Evolutionary conservation across 768 basidiomycete genomes (phyloP).

Genomic region (Rhizopogon sp.): DNA sequence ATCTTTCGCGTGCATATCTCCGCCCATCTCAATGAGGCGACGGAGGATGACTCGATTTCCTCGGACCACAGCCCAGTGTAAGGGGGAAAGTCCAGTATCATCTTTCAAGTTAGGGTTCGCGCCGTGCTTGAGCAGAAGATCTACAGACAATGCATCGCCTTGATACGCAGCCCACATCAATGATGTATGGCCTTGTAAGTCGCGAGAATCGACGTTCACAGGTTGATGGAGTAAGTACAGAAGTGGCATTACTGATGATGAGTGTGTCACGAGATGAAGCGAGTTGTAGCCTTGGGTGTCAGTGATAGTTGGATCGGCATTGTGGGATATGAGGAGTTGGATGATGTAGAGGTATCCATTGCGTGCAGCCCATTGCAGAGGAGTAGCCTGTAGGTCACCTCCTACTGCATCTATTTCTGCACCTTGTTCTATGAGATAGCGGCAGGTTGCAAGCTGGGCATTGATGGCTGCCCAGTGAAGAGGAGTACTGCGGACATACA

Average conservation of each 20-base stretch:
- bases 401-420: constrained; percentile 94
- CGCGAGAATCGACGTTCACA: constrained; percentile 84
- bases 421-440: constrained; percentile 84
- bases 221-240: constrained; percentile 92
- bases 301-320: constrained; percentile 86
- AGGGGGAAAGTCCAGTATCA: constrained; percentile 76
- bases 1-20: constrained; percentile 76
- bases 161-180: constrained; percentile 99
- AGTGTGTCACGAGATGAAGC: constrained; percentile 92
- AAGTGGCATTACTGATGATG: constrained; percentile 90
- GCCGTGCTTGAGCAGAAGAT: constrained; percentile 82
- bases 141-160: constrained; percentile 93
- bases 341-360: constrained; percentile 96
- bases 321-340: constrained; percentile 83
- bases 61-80: constrained; percentile 97
- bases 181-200: constrained; percentile 89
- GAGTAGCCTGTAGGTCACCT: constrained; percentile 91
- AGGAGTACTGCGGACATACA: constrained; percentile 46
- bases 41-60: constrained; percentile 89
- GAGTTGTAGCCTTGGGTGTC: constrained; percentile 97
- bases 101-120: constrained; percentile 77
- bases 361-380: constrained; percentile 97
- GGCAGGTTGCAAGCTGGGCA: constrained; percentile 85
- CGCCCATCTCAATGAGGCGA: constrained; percentile 80
- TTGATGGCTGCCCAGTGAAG: constrained; percentile 99